A percentile compares a stretch with the other conserved stretches of the same genome.
These are phyloP conservation scores for Amyloporia xantha DNA, from an alignment of 768 basidiomycete species.

Conservation along the genomic window DNA sequence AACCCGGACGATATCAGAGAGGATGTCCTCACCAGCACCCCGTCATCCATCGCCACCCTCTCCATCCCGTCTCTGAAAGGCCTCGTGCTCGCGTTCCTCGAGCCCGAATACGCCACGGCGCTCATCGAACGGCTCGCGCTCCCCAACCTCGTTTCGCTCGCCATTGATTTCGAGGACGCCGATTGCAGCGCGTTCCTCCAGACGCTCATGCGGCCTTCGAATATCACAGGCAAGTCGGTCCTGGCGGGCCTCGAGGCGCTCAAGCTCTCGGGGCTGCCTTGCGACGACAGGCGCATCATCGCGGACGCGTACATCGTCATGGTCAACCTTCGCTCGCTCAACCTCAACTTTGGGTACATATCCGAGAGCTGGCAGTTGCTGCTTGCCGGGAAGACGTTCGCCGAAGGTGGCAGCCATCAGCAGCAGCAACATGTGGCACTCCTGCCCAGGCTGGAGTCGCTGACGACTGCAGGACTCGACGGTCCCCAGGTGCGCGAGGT, in stretches of 20 bases:
- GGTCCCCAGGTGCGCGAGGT: conserved; percentile 38
- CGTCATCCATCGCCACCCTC: conserved; percentile 12
- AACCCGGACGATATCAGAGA: background rate
- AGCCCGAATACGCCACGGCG: conserved; percentile 24
- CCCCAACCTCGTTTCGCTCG: conserved; percentile 31
- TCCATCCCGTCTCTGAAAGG: conserved; percentile 20
- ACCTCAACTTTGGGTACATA: conserved; percentile 31
- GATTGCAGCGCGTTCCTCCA: conserved; percentile 47
- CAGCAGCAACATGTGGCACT: background rate
- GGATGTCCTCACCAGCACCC: background rate
- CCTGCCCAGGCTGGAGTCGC: conserved; percentile 45
- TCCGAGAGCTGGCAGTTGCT: conserved; percentile 21
- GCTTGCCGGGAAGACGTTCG: conserved; percentile 9
- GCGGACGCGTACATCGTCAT: conserved; percentile 42
- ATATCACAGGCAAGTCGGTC: conserved; percentile 30
- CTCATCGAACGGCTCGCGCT: conserved; percentile 28
- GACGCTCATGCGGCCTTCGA: conserved; percentile 34
- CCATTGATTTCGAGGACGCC: conserved; percentile 48
- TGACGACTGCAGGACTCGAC: conserved; percentile 40
- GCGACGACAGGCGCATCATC: conserved; percentile 24
- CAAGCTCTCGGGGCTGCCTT: conserved; percentile 46
- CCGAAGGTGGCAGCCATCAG: conserved; percentile 8
- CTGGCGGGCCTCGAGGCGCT: conserved; percentile 45
- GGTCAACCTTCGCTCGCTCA: conserved; percentile 37
- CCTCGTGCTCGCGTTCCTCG: conserved; percentile 28